A percentile compares a stretch with the other conserved stretches of the same genome.
Evolutionary conservation across 2,329 filamentous ascomycete genomes (phyloP).

Genomic region (Diplodia sapinea): DNA sequence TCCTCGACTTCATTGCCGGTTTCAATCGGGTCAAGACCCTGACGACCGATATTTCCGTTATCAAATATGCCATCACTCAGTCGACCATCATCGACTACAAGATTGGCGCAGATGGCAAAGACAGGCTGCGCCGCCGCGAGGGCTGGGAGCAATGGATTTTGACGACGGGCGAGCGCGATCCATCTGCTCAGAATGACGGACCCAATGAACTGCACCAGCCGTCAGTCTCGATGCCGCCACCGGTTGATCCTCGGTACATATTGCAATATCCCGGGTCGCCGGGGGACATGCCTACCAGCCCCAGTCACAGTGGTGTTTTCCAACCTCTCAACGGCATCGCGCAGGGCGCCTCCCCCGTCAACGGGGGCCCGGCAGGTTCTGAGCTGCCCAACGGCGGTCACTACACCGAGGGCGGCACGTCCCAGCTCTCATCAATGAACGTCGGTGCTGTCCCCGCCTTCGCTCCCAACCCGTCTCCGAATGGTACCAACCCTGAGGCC

Average conservation of each 20-base stretch:
- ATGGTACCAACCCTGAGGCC: constrained; percentile 40
- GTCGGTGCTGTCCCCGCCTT: constrained; percentile 29
- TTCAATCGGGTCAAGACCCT: constrained; percentile 84
- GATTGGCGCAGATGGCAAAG: constrained; percentile 74
- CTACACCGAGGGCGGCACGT: constrained; percentile 13
- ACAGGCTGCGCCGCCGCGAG: constrained; percentile 75
- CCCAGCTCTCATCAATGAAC: constrained; percentile 29
- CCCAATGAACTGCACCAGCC: constrained; percentile 55
- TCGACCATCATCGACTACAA: constrained; percentile 77
- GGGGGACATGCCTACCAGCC: constrained; percentile 21
- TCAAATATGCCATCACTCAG: constrained; percentile 76
- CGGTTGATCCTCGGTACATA: constrained; percentile 43
- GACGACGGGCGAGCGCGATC: constrained; percentile 71
- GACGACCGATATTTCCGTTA: constrained; percentile 72
- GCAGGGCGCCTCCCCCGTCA: constrained; percentile 24
- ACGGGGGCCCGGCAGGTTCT: constrained; percentile 12
- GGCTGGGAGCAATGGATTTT: constrained; percentile 84
- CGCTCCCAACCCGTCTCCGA: constrained; percentile 39
- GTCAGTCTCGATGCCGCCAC: constrained; percentile 46
- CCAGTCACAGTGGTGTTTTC: constrained; percentile 12
- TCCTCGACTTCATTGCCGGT: constrained; percentile 75
- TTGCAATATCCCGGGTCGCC: constrained; percentile 35
- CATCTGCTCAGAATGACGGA: constrained; percentile 75
- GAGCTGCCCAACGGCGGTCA: constrained; percentile 27
- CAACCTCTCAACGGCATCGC: constrained; percentile 29